Evolutionary conservation across 495 filamentous ascomycete genomes (phyloP).

Genomic region (Hyaloscypha variabilis): DNA sequence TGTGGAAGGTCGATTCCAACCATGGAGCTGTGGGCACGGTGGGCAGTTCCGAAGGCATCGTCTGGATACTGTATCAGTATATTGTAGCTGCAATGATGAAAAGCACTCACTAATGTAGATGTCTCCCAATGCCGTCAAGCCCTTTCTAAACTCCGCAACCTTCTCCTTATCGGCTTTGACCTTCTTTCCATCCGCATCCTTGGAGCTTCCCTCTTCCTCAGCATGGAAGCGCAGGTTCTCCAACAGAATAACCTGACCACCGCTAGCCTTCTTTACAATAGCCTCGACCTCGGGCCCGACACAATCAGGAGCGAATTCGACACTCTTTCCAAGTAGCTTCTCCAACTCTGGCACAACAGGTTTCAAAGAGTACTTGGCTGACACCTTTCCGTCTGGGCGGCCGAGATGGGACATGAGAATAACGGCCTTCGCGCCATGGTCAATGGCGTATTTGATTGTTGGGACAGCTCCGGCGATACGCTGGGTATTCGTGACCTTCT

Average conservation of each 20-base stretch:
- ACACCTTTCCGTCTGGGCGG: conserved; percentile 86
- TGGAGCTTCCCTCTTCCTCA: conserved; percentile 95
- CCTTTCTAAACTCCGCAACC: conserved; percentile 92
- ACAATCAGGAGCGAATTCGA: conserved; percentile 88
- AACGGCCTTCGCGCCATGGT: conserved; percentile 92
- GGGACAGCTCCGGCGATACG: conserved; percentile 96
- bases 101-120: conserved; percentile 96
- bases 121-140: conserved; percentile 91
- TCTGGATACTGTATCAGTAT: conserved; percentile 50
- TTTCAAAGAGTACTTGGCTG: conserved; percentile 92
- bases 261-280: conserved; percentile 79
- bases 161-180: conserved; percentile 93
- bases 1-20: conserved; percentile 94
- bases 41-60: conserved; percentile 97
- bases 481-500: conserved; percentile 97
- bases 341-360: conserved; percentile 90
- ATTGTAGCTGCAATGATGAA: neutral
- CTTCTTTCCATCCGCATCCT: conserved; percentile 93
- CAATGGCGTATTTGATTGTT: conserved; percentile 97
- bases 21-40: conserved; percentile 98
- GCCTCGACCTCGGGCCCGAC: conserved; percentile 90
- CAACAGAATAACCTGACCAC: conserved; percentile 85
- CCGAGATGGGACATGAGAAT: conserved; percentile 99
- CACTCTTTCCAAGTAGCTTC: conserved; percentile 77
- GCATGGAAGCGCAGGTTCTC: conserved; percentile 98